Base-by-base conservation (phyloP, 208 protist genomes). In the Crithidia brevicula region DNA sequence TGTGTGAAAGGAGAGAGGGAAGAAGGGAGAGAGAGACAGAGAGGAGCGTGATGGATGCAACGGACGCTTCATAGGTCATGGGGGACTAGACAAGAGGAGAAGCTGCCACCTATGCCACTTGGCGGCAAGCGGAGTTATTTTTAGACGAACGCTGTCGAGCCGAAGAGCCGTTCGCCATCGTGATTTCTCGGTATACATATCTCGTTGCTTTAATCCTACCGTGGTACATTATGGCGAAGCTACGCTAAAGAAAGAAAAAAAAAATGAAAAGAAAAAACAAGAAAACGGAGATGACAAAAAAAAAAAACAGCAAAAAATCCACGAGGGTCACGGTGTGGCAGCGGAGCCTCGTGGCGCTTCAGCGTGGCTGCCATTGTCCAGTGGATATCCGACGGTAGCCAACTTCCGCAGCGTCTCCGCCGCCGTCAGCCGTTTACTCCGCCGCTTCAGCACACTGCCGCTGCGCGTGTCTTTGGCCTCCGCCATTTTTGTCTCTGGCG, bases 371-470 rank as follows among this genome's bases (percentile, higher is more conserved):
- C 45, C 33, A 4, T n/a, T 1, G 6, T 65, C 61, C 23, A 70
- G 46, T 4, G 78, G 78, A 31, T 83, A 83, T 1, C 78, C 78
- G 0, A 69, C 67, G 18, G 53, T 61, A 20, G 66, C 78, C 27
- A 83, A 54, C 38, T 75, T 74, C 13, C 22, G 51, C 33, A 83
- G 49, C 42, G 69, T 72, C 20, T 69, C 73, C 34, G 68, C 69
- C 7, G 69, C 69, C n/a, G 61, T 76, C 25, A 56, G 53, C 15
- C 56, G 53, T 20, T 51, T 60, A 4, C 36, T 33, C 0, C 56
- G 56, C 56, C 16, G 22, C 1, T 38, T 34, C 25, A 20, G 56
- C 38, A 27, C 56, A 22, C 38, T 62, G 0, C 3, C 56, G 15
- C 38, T 33, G 7, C 56, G 34, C 53, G 1, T 11, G 10, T 46